Conservation (phyloP, 495 filamentous ascomycete species). For the Hypomontagnella monticulosa region DNA sequence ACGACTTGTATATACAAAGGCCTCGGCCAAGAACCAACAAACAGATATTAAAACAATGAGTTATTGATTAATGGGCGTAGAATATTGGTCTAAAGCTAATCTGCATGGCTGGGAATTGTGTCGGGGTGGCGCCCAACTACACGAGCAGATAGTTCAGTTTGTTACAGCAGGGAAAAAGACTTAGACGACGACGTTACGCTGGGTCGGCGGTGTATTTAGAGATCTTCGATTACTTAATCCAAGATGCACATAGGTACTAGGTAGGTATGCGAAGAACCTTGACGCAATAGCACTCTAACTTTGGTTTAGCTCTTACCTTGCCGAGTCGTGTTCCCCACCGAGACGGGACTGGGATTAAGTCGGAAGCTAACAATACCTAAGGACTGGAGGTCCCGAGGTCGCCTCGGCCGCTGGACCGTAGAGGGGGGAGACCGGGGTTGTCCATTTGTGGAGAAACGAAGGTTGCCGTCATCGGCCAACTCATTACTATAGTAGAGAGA, state of each 20-base stretch:
- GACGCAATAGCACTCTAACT: conserved; percentile 18
- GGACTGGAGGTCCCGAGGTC: background rate
- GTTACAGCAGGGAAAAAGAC: background rate
- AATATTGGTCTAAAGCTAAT: background rate
- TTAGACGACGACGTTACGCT: background rate
- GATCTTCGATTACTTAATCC: conserved; percentile 21
- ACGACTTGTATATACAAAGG: background rate
- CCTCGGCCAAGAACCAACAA: background rate
- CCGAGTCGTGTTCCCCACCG: conserved; percentile 29
- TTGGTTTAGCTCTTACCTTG: conserved; percentile 26
- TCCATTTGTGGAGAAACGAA: background rate
- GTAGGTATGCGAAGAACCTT: conserved; percentile 14
- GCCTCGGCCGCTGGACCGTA: background rate
- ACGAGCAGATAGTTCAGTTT: background rate
- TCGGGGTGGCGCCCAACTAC: conserved; percentile 4
- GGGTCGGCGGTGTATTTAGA: conserved; percentile 31
- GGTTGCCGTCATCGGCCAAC: conserved; percentile 25
- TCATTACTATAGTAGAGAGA: background rate
- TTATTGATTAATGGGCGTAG: background rate
- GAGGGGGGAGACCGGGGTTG: background rate
- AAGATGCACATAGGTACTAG: too few species aligned
- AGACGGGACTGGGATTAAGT: background rate
- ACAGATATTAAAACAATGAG: background rate
- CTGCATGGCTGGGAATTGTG: conserved; percentile 3
- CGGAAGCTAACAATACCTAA: background rate